Evolutionary conservation across 495 filamentous ascomycete genomes (phyloP), one percentile per base, ranked within the genome.

Genomic region (Lichenothelia convexa): DNA sequence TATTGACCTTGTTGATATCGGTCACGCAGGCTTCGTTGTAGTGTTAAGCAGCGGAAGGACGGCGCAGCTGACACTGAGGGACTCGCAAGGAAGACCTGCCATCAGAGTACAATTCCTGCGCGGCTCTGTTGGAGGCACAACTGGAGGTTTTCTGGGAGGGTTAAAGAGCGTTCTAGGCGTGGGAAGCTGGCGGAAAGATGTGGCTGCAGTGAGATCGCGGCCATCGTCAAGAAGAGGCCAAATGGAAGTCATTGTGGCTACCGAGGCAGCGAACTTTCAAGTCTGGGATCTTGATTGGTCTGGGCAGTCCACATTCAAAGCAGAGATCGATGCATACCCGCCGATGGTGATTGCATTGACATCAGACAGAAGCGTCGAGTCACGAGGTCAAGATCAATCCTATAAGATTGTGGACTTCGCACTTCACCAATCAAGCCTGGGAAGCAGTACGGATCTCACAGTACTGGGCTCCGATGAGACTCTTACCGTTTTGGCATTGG

Each of bases 201-300:
- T 93, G 37, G 78, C 71, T 31, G 80, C 84, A 19, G 72, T 86
- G 26, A 69, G 69, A 36, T 70, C 80, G 1, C 76, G 77, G 20
- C 62, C 58, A 24, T 74, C 77, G 15, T 61, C 63, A 17, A 72
- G 74, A 36, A 68, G 82, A 48, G 86, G 86, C 3, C 84, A 95
- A 55, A 73, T 86, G 48, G 77, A 86, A 45, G 66, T 91, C 18
- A 64, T 91, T 18, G 70, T 84, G 40, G 74, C 71, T 20, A 85
- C 83, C 8, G 64, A 71, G 4, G 70, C 71, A 29, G 85, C 82
- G 16, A 57, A 71, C 20, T 54, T 97, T 11, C 75, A 89, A 39
- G 66, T 75, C 8, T 97, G 89, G 89, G 77, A 80, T 49, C 64
- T 92, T 3, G 81, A 82, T 47, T 78, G 85, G 54, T 76, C 80